phyloP scores from a whole-genome alignment of 805 yeast genomes.

The Wickerhamiella sergipiensis region DNA sequence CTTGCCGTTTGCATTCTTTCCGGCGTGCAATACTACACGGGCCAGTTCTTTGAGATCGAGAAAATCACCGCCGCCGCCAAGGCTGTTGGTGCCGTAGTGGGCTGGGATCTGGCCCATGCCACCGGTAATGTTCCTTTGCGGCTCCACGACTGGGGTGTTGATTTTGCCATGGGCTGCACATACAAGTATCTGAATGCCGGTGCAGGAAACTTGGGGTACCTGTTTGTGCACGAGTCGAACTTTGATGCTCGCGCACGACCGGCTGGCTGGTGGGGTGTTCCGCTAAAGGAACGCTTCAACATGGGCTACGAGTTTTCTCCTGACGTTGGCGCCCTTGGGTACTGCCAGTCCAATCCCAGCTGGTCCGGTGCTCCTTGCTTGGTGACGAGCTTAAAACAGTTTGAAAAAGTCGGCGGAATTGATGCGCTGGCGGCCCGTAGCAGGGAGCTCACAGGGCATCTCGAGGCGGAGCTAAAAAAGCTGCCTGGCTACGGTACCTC shows the following conservation, averaged over 20 bases:
- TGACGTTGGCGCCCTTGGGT: conserved; percentile 73
- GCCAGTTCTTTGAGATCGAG: conserved; percentile 68
- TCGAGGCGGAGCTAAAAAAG: conserved; percentile 34
- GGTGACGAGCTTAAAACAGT: conserved; percentile 48
- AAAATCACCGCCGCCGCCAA: conserved; percentile 57
- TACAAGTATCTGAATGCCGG: conserved; percentile 87
- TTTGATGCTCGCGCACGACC: conserved; percentile 30
- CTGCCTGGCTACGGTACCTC: conserved; percentile 34
- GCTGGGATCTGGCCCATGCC: conserved; percentile 96
- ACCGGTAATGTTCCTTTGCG: conserved; percentile 70
- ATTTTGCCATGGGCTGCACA: conserved; percentile 91
- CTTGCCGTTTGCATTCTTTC: conserved; percentile 68
- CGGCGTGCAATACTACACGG: conserved; percentile 86
- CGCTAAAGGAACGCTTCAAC: conserved; percentile 50
- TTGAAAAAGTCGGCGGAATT: conserved; percentile 51
- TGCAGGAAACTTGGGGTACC: conserved; percentile 87
- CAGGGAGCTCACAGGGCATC: conserved; percentile 39
- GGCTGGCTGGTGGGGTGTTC: conserved; percentile 98
- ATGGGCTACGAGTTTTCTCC: conserved; percentile 75
- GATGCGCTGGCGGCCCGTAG: conserved; percentile 42
- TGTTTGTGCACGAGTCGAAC: conserved; percentile 50
- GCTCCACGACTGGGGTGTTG: conserved; percentile 81
- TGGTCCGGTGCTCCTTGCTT: conserved; percentile 73
- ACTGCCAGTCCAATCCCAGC: conserved; percentile 81
- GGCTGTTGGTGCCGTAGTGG: conserved; percentile 37